Evolutionary conservation across 108 stramenopile species (phyloP), one percentile per base, ranked within the genome.

Genomic region (Ochromonas danica): DNA sequence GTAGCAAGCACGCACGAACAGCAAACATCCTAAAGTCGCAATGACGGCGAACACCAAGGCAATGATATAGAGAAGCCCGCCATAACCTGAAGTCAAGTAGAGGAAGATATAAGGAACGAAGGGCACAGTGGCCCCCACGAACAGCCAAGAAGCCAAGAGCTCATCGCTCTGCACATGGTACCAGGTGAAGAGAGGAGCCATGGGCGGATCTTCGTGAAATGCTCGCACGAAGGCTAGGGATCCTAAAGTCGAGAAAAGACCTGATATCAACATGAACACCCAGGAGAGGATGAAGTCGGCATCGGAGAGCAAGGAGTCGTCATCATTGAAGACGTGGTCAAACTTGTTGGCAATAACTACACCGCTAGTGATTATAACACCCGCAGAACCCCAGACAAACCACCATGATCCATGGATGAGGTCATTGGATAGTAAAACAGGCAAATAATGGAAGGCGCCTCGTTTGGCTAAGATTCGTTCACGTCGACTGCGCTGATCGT

Each of bases 241-340:
- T 35, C 63, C 63, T 36, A 67, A 67, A 67, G 63, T 67, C 30
- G 31, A 67, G 35, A 67, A 67, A 33, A 67, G 6, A 36, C 63
- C 63, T 10, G 63, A 67, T 67, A 67, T 67, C 63, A 36, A 14
- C 10, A 67, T 6, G 3, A 67, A 25, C 6, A 67, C 10, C 63
- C 63, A 67, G 17, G 33, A 35, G 17, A 25, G 14, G 3, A 6
- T 6, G 31, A 31, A 67, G 17, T 28, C 10, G 6, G 31, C 3
- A 28, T 10, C 10, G 10, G 17, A 10, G 10, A 67, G 63, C 17
- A 35, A 25, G 6, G 63, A 67, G 25, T 67, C 63, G 31, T 67
- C 63, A 31, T 67, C 35, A 33, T 33, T 25, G 10, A 67, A 36
- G 10, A 33, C 25, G 10, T 67, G 17, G 33, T 67, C 63, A 6